phyloP scores from a whole-genome alignment of 202 grass and related monocot genomes.

The Eragrostis tef region DNA sequence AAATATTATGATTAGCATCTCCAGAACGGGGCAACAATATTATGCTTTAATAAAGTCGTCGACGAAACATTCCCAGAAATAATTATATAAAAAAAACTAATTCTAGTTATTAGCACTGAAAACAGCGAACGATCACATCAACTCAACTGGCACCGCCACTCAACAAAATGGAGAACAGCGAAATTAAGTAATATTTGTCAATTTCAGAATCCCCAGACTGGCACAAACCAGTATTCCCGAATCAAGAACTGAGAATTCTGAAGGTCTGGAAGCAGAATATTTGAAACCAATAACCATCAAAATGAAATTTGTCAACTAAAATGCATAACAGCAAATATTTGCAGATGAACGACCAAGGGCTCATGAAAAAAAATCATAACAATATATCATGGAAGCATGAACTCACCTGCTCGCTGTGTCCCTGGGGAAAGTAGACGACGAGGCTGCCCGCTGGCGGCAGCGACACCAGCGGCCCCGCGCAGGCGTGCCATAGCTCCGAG shows the following conservation, averaged over 20 bases:
- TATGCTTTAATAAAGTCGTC: conserved; percentile 26
- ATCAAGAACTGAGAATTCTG: conserved; percentile 5
- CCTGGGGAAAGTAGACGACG: conserved; percentile 99
- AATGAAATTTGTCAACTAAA: background rate
- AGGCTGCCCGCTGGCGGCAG: conserved; percentile 95
- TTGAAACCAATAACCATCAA: background rate
- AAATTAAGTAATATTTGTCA: conserved; percentile 32
- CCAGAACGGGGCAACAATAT: background rate
- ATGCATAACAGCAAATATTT: background rate
- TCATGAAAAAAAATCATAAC: no score
- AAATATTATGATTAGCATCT: background rate
- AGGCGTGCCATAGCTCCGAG: conserved; percentile 97
- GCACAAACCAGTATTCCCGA: conserved; percentile 33
- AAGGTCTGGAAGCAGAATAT: background rate
- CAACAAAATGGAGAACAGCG: conserved; percentile 37
- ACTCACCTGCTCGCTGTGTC: conserved; percentile 96
- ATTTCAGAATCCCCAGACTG: background rate
- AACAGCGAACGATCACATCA: conserved; percentile 40
- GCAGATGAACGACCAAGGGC: background rate
- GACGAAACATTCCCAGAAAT: conserved; percentile 35
- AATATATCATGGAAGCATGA: no score
- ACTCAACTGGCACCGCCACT: conserved; percentile 37
- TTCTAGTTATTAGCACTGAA: background rate
- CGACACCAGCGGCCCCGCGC: conserved; percentile 86
- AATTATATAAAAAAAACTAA: background rate